Evolutionary conservation across 108 stramenopile species (phyloP).

Genomic region (Skeletonema marinoi): DNA sequence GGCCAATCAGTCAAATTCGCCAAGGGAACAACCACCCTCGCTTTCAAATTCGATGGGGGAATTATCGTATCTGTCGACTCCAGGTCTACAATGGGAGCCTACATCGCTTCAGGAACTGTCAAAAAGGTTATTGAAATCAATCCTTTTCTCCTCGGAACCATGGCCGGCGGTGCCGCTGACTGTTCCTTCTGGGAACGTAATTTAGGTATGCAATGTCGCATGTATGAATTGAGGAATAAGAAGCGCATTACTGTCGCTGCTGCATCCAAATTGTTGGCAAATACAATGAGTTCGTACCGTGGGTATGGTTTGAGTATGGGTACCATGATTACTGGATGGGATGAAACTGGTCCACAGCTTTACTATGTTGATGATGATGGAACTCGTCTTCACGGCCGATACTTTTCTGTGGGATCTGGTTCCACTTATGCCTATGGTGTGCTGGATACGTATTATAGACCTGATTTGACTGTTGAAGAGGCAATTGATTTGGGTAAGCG

Average conservation of each 20-base stretch:
- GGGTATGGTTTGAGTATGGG: constrained; percentile 99
- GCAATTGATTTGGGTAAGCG: constrained; percentile 99
- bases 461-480: constrained; percentile 97
- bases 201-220: constrained; percentile 95
- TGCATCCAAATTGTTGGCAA: constrained; percentile 96
- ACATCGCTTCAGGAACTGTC: constrained; percentile 96
- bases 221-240: constrained; percentile 97
- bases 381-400: constrained; percentile 94
- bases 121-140: constrained; percentile 99
- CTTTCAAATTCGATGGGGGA: constrained; percentile 97
- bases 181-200: constrained; percentile 99
- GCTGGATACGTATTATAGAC: constrained; percentile 93
- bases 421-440: constrained; percentile 99
- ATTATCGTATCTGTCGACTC: constrained; percentile 97
- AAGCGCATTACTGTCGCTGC: constrained; percentile 98
- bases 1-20: constrained; percentile 88
- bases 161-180: constrained; percentile 99
- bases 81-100: constrained; percentile 97
- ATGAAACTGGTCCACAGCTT: constrained; percentile 98
- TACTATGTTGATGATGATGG: constrained; percentile 99
- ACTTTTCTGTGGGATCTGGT: constrained; percentile 98
- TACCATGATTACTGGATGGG: constrained; percentile 98
- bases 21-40: constrained; percentile 99
- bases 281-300: constrained; percentile 96
- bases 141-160: constrained; percentile 98